phyloP scores from a whole-genome alignment of 768 basidiomycete genomes.

The Rickenella mellea region DNA sequence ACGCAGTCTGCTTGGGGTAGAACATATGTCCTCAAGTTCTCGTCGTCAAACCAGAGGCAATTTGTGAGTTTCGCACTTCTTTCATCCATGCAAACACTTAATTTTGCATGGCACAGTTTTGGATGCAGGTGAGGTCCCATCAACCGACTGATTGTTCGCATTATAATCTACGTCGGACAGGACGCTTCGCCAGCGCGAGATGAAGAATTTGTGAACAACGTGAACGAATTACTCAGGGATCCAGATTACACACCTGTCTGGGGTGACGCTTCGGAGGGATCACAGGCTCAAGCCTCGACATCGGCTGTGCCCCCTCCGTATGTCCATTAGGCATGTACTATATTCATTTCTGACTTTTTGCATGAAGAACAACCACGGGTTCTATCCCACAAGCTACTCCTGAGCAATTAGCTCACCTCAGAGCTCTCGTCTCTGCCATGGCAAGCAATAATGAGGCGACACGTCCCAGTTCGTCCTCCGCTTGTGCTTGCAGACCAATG shows the following conservation, averaged over 20 bases:
- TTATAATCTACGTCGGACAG: slow-evolving; percentile 23
- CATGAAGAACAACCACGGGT: not conserved
- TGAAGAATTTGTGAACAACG: slow-evolving; percentile 61
- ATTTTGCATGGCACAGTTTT: slow-evolving; percentile 43
- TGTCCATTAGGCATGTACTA: too few relatives aligned
- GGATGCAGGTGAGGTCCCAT: slow-evolving; percentile 60
- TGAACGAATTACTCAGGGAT: slow-evolving; percentile 63
- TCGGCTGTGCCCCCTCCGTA: slow-evolving; percentile 23
- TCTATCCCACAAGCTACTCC: slow-evolving; percentile 25
- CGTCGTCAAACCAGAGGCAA: slow-evolving; percentile 80
- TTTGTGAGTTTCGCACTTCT: slow-evolving; percentile 50
- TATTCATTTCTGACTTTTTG: not conserved
- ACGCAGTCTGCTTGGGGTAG: slow-evolving; percentile 55
- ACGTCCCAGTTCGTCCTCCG: not conserved
- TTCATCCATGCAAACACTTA: slow-evolving; percentile 7
- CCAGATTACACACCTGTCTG: slow-evolving; percentile 54
- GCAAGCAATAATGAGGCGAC: slow-evolving; percentile 15
- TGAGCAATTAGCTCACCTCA: slow-evolving; percentile 60
- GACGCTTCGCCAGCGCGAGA: slow-evolving; percentile 61
- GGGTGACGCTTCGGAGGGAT: slow-evolving; percentile 25
- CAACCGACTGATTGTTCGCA: not conserved
- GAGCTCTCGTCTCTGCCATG: slow-evolving; percentile 40
- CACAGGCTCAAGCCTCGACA: slow-evolving; percentile 36
- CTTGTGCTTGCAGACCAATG: not conserved
- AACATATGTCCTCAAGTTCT: slow-evolving; percentile 85